Percentiles rank a stretch among this genome's conserved stretches.
Evolutionary conservation across 2,329 filamentous ascomycete species (phyloP).

Genomic region (Cyclaneusma minus): DNA sequence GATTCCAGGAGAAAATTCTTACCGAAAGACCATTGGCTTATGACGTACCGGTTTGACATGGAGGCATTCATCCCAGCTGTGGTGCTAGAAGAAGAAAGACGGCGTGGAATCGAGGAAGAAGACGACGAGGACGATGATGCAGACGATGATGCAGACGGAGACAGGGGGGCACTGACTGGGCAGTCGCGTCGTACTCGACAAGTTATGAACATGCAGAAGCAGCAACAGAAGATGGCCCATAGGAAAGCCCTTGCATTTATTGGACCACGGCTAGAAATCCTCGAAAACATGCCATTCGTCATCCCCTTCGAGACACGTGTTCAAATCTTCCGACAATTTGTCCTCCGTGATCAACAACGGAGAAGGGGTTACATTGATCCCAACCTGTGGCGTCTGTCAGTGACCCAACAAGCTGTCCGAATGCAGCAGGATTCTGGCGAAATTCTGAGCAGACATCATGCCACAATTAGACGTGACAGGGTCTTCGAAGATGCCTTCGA

Average conservation of each 20-base stretch:
- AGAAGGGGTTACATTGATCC: slow-evolving; percentile 57
- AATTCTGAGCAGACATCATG: slow-evolving; percentile 48
- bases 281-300: slow-evolving; percentile 93
- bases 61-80: slow-evolving; percentile 74
- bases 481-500: slow-evolving; percentile 78
- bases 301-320: slow-evolving; percentile 88
- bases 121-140: slow-evolving; percentile 39
- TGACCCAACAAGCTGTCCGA: slow-evolving; percentile 25
- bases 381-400: slow-evolving; percentile 55
- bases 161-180: slow-evolving; percentile 34
- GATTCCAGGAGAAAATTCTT: slow-evolving; percentile 81
- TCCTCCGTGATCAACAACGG: slow-evolving; percentile 64
- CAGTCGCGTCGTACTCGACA: slow-evolving; percentile 41
- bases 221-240: slow-evolving; percentile 50
- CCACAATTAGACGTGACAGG: slow-evolving; percentile 60
- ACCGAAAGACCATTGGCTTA: slow-evolving; percentile 78
- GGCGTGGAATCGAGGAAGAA: slow-evolving; percentile 48
- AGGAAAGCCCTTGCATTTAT: slow-evolving; percentile 63
- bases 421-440: slow-evolving; percentile 15
- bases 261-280: slow-evolving; percentile 73
- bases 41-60: slow-evolving; percentile 81
- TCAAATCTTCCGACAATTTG: slow-evolving; percentile 84
- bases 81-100: slow-evolving; percentile 73
- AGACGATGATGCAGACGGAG: slow-evolving; percentile 23
- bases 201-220: slow-evolving; percentile 44